Base-by-base conservation (phyloP, 2,329 filamentous ascomycete species). In the Rutstroemia sydowiana region DNA sequence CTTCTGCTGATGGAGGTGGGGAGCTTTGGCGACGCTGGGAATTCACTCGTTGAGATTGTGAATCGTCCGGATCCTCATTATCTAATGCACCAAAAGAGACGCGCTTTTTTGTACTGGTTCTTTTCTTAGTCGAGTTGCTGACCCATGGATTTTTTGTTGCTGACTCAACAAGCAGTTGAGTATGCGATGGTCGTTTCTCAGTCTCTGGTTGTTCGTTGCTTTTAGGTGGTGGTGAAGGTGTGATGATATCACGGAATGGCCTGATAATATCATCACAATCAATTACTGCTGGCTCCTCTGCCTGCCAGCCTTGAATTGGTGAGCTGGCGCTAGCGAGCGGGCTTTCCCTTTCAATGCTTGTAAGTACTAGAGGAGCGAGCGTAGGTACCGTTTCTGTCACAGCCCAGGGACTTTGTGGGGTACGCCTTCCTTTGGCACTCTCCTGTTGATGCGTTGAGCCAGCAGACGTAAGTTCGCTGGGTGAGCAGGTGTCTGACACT, bases 91-190 rank as follows among this genome's bases (percentile, higher is more conserved):
- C 56, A 51, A 66, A 66, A 14, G 62, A 66, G 5, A 66, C 64
- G 10, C 59, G 48, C 53, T 65, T 66, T 14, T 55, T 57, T 13
- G 47, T 36, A 42, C 54, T 61, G 18, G 8, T 44, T 2, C 48
- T 57, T 18, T 57, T 59, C 7, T 3, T 18, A 4, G 8, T 41
- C 3, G 47, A 43, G 9, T 30, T 55, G 18, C 48, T 57, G 23
- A 45, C 49, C 64, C 64, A 66, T 3, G 64, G 63, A 55, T 66
- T 66, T 4, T 46, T 54, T 5, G 51, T 56, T 9, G 60, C 54
- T 20, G 56, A 60, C 30, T 61, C 57, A 13, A 58, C 37, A 13
- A 63, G 56, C 45, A 55, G 41, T 48, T 64, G 63, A 4, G 58
- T 65, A 32, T 43, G 56, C 9, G 56, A 47, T 7, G 52, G 23